Conservation (phyloP, 164 flowering plant genomes). For the Sedum album region DNA sequence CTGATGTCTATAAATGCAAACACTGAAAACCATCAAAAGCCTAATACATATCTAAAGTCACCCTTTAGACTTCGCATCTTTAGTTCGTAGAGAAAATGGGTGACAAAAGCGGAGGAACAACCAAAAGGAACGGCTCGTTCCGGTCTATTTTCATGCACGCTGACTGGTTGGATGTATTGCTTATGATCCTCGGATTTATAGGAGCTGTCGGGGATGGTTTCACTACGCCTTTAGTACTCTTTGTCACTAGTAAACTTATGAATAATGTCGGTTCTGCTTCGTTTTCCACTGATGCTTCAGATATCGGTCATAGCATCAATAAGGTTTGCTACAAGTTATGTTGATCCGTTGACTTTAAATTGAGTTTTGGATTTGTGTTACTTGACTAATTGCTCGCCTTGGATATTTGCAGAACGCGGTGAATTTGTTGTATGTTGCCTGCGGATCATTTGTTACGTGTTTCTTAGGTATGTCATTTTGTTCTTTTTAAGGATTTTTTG, state of each 20-base stretch:
- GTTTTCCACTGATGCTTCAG: not conserved
- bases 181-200: conserved; percentile 47
- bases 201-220: conserved; percentile 57
- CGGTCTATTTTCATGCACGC: conserved; percentile 58
- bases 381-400: conserved; percentile 5
- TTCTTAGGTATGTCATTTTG: conserved; percentile 33
- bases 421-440: conserved; percentile 33
- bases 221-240: conserved; percentile 33
- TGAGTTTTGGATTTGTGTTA: no score
- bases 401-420: conserved; percentile 34
- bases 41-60: not conserved
- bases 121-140: conserved; percentile 19
- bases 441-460: conserved; percentile 31
- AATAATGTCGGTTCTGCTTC: conserved; percentile 38
- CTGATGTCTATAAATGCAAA: not conserved
- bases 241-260: conserved; percentile 37
- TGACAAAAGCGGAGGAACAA: not conserved
- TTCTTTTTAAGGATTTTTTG: not conserved
- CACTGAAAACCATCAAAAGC: not conserved
- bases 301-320: conserved; percentile 23
- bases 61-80: not conserved
- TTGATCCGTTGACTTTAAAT: not conserved
- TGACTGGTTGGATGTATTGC: conserved; percentile 26
- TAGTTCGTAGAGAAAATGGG: not conserved
- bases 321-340: conserved; percentile 20